Evolutionary conservation across 1,139 yeast species (phyloP).

Genomic region (Trichomonascaceae sp.): DNA sequence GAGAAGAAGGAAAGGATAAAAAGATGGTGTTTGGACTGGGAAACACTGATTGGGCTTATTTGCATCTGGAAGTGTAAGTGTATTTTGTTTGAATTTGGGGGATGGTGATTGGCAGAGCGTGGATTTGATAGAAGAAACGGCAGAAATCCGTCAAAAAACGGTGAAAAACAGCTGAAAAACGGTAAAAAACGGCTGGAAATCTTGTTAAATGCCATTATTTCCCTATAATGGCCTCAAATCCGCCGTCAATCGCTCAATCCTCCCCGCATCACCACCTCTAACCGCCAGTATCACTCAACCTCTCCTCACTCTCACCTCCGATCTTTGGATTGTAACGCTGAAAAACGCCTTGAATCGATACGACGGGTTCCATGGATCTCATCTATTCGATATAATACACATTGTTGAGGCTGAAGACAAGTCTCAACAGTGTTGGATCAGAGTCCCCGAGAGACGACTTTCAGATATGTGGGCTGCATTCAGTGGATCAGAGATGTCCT

Average conservation of each 20-base stretch:
- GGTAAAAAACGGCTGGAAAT: too few relatives aligned
- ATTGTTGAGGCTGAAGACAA: conserved; percentile 15
- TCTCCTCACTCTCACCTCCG: not conserved
- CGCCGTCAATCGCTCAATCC: not conserved
- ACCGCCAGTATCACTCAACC: not conserved
- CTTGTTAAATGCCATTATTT: too few relatives aligned
- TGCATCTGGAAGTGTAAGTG: conserved; percentile 34
- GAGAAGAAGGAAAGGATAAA: not conserved
- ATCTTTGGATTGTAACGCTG: not conserved
- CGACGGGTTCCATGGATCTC: conserved; percentile 40
- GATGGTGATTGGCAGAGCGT: not conserved
- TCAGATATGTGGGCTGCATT: conserved; percentile 23
- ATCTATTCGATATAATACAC: conserved; percentile 38
- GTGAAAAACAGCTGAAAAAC: too few relatives aligned
- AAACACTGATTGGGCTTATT: conserved; percentile 37
- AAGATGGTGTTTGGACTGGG: conserved; percentile 10
- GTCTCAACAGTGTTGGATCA: conserved; percentile 22
- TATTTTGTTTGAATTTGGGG: not conserved
- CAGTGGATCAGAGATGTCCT: conserved; percentile 19
- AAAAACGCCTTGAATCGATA: conserved; percentile 32
- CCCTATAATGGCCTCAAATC: too few relatives aligned
- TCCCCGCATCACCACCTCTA: not conserved
- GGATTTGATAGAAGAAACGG: not conserved
- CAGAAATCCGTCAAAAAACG: too few relatives aligned
- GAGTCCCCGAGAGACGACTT: conserved; percentile 25